Base-by-base conservation (phyloP, 139 green algal genomes). In the Cymbomonas tetramitiformis region DNA sequence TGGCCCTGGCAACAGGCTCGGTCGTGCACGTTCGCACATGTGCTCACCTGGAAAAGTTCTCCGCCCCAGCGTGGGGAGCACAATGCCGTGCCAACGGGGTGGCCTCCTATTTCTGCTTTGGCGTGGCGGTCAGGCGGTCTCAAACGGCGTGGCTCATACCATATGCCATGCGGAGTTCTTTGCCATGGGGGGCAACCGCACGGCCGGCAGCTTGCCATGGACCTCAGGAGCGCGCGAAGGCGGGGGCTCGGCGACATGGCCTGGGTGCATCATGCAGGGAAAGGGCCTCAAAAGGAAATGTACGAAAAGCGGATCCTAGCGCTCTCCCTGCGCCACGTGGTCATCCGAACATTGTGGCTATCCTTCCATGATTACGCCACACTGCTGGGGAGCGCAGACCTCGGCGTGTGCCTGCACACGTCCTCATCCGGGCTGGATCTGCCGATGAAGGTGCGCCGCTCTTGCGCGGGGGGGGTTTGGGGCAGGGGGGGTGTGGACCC, bases 341-440 rank as follows among this genome's bases (percentile, higher is more conserved):
- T 83, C 0, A 86, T 98, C 51, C 70, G 77, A 25, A 84, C 78
- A 8, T 24, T 84, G 46, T 98, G 91, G 91, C 74, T 97, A 19
- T 74, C 86, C 33, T 52, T 88, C 0, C 69, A 56, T 6, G 89
- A 98, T 67, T 98, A 97, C 72, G 86, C 87, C 2, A 21, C 70
- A 19, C 68, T 96, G 51, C 73, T 98, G 51, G 86, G 84, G 8
- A 74, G 51, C 25, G 82, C 86, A 0, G 89, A 98, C 58, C 23
- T 98, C 25, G 91, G 91, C 15, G 79, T 98, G 12, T 87, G 52
- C 33, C 68, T 98, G 47, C 91, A 98, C 61, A 79, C 77, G 1
- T 95, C 84, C 2, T 90, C 76, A 4, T 88, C 75, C 0, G 87
- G 87, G 18, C 61, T 98, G 24, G 91, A 98, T 65, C 77, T 98